Conservation (phyloP, 2,329 filamentous ascomycete genomes). For the Ambrosiella cleistominuta region DNA sequence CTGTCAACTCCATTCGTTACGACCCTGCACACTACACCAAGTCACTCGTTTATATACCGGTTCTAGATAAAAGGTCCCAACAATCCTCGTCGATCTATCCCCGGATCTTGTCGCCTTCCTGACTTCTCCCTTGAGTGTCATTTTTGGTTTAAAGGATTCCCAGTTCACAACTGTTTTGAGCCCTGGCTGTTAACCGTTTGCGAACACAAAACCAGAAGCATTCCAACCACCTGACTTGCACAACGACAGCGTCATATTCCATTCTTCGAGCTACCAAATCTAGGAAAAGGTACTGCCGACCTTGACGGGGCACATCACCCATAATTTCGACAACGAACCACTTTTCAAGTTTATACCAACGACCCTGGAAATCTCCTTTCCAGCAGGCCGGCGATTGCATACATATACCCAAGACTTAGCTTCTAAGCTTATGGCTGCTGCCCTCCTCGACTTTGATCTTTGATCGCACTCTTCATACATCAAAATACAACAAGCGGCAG, state of each 20-base stretch:
- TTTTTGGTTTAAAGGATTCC: background rate
- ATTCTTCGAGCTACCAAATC: background rate
- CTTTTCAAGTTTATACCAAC: background rate
- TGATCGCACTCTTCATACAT: no score
- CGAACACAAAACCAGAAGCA: slow-evolving; percentile 4
- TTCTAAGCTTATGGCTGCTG: background rate
- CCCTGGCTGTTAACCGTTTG: slow-evolving; percentile 3
- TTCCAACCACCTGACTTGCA: slow-evolving; percentile 6
- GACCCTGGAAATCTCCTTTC: background rate
- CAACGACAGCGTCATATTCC: background rate
- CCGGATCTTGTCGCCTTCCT: background rate
- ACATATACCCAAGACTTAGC: background rate
- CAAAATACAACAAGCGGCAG: no score
- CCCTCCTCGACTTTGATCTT: no score
- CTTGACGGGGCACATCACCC: background rate
- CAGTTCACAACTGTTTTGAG: background rate
- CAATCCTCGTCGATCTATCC: background rate
- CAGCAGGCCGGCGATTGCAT: background rate
- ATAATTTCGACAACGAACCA: background rate
- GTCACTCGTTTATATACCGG: background rate
- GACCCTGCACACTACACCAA: background rate
- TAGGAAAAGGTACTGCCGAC: background rate
- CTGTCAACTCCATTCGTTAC: background rate
- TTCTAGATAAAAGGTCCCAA: background rate
- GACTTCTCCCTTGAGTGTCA: background rate